Evolutionary conservation across 176 grass and related monocot genomes (phyloP).

Genomic region (Sorghum bicolor): DNA sequence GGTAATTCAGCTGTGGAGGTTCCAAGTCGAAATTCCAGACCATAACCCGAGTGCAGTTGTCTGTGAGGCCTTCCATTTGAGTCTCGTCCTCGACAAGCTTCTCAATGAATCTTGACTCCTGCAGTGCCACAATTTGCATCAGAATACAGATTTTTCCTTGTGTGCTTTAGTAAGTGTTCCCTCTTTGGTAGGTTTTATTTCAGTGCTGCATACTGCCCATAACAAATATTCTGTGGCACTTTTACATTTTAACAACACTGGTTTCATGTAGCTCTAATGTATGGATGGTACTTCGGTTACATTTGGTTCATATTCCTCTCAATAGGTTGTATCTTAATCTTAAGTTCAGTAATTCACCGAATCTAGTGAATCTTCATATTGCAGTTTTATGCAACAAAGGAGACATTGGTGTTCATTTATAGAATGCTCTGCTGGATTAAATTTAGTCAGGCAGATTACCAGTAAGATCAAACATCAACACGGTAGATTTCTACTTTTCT

Average conservation of each 20-base stretch:
- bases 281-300: neutral
- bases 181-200: neutral
- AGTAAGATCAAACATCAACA: conserved; percentile 3
- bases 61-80: conserved; percentile 92
- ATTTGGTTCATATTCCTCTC: neutral
- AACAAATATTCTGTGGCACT: neutral
- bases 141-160: neutral
- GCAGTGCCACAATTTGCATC: conserved; percentile 39
- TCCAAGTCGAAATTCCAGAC: conserved; percentile 72
- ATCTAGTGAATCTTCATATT: neutral
- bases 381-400: neutral
- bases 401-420: neutral
- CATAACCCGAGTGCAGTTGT: conserved; percentile 82
- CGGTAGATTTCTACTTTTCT: neutral
- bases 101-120: conserved; percentile 87
- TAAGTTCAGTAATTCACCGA: neutral
- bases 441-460: neutral
- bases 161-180: neutral
- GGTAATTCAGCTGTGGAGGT: conserved; percentile 53
- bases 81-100: conserved; percentile 85
- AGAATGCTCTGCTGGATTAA: conserved; percentile 5
- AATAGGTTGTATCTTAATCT: neutral
- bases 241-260: conserved; percentile 1
- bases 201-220: neutral
- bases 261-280: neutral